Evolutionary conservation across 352 stramenopile species (phyloP), one percentile per base, ranked within the genome.

Genomic region (Globisporangium cystogenes): DNA sequence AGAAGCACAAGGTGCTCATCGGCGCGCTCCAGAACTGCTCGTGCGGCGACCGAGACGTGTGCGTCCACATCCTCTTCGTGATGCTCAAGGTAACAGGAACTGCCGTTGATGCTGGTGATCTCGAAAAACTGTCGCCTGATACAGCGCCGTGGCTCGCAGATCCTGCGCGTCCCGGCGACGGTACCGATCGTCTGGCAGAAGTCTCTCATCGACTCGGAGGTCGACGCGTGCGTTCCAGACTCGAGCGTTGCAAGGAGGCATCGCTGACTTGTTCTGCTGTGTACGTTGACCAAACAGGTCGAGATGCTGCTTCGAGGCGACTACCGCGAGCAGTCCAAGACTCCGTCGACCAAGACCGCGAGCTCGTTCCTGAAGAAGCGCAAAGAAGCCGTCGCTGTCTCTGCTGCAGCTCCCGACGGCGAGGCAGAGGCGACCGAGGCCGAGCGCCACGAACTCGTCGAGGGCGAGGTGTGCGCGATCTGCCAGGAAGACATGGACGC

Each of bases 41-140:
- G 2, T 94, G 83, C 23, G 77, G 79, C 2, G 81, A 88, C 16
- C 48, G 55, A 4, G 83, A 94, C 24, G 69, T 94, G n/a, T 92
- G 83, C 53, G 72, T 87, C 31, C 83, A 94, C 55, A 75, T 94
- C 15, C 65, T 94, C 33, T 94, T 94, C 50, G 82, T 94, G 23
- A 90, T 94, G 77, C 77, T 94, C 45, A 92, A 93, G 62, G 76
- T 84, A 55, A 0, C n/a, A n/a, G n/a, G n/a, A n/a, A n/a, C n/a
- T n/a, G n/a, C n/a, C n/a, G n/a, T n/a, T n/a, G n/a, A n/a, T n/a
- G n/a, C n/a, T n/a, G n/a, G n/a, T 2, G 40, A n/a, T 45, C 11
- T 11, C 2, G 26, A 8, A 16, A 20, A 11, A 10, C 6, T 15
- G 24, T 44, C 20, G 2, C 15, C 15, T 10, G 20, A 26, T 16